Evolutionary conservation across 2,329 filamentous ascomycete genomes (phyloP).

Genomic region (Botrytis pseudocinerea): DNA sequence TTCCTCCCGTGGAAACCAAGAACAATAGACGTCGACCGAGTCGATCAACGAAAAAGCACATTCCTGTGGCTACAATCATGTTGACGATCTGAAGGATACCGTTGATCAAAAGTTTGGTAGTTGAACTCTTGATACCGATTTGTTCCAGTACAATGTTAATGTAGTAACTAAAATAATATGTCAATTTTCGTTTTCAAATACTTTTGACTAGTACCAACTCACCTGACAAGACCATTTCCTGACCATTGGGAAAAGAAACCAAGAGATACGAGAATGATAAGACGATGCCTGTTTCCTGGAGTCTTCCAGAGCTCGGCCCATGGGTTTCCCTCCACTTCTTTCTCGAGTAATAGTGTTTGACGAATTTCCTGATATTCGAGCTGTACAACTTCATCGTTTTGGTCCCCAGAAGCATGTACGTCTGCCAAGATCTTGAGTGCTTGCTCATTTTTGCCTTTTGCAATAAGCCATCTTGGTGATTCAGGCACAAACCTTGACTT

Average conservation of each 20-base stretch:
- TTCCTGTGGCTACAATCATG: constrained; percentile 33
- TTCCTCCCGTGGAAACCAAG: constrained; percentile 33
- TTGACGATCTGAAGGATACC: constrained; percentile 34
- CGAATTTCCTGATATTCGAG: constrained; percentile 48
- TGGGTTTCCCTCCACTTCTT: constrained; percentile 48
- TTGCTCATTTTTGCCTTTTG: constrained; percentile 66
- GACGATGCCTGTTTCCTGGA: constrained; percentile 54
- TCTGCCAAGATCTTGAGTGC: constrained; percentile 54
- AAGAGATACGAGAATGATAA: constrained; percentile 54
- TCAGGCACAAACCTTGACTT: constrained; percentile 42
- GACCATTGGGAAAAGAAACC: constrained; percentile 60
- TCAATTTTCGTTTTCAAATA: background rate
- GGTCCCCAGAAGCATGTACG: constrained; percentile 46
- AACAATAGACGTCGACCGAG: constrained; percentile 37
- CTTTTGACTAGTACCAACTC: background rate
- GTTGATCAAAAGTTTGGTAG: constrained; percentile 44
- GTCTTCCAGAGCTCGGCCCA: constrained; percentile 52
- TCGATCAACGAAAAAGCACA: constrained; percentile 39
- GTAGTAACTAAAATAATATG: constrained; percentile 36
- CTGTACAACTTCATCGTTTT: constrained; percentile 44
- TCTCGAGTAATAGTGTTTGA: constrained; percentile 47
- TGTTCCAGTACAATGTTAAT: constrained; percentile 42
- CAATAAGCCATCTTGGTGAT: constrained; percentile 56
- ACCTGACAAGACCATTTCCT: constrained; percentile 50
- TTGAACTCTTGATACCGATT: constrained; percentile 43